Conservation (phyloP, 108 stramenopile species). For the Nannochloropsis granulata region DNA sequence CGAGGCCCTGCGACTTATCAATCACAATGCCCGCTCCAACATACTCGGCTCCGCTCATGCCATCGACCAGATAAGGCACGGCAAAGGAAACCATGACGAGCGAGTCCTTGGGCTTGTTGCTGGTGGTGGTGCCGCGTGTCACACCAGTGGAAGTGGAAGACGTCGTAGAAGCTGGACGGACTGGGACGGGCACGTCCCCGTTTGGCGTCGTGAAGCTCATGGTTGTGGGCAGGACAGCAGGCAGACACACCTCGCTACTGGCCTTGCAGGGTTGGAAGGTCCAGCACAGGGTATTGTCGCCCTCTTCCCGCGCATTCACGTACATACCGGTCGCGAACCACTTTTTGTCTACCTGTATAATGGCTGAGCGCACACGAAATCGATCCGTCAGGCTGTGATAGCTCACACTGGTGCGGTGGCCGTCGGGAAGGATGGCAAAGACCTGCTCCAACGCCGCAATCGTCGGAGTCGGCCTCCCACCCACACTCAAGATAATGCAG, state of each 20-base stretch:
- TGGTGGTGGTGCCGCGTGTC: not conserved
- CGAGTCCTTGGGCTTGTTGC: not conserved
- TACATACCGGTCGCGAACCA: conserved; percentile 22
- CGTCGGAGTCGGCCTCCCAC: conserved; percentile 18
- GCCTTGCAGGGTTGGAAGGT: not conserved
- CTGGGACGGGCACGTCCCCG: not conserved
- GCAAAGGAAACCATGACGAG: conserved; percentile 32
- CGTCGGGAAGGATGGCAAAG: conserved; percentile 4
- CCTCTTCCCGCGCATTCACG: not conserved
- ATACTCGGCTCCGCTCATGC: conserved; percentile 5
- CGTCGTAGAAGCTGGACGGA: too few species aligned
- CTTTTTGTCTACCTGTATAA: conserved; percentile 34
- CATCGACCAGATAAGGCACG: conserved; percentile 31
- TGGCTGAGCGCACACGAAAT: conserved; percentile 4
- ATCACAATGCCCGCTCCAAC: conserved; percentile 30
- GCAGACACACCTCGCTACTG: not conserved
- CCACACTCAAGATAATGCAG: conserved; percentile 23
- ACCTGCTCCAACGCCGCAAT: conserved; percentile 24
- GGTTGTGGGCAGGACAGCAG: not conserved
- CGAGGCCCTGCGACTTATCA: conserved; percentile 30
- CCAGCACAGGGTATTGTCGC: not conserved
- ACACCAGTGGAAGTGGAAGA: too few species aligned
- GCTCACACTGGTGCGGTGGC: conserved; percentile 1
- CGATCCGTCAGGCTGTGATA: conserved; percentile 3
- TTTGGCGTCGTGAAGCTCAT: not conserved